Conservation (phyloP, 2,329 filamentous ascomycete species). For the Tolypocladium nubicola region DNA sequence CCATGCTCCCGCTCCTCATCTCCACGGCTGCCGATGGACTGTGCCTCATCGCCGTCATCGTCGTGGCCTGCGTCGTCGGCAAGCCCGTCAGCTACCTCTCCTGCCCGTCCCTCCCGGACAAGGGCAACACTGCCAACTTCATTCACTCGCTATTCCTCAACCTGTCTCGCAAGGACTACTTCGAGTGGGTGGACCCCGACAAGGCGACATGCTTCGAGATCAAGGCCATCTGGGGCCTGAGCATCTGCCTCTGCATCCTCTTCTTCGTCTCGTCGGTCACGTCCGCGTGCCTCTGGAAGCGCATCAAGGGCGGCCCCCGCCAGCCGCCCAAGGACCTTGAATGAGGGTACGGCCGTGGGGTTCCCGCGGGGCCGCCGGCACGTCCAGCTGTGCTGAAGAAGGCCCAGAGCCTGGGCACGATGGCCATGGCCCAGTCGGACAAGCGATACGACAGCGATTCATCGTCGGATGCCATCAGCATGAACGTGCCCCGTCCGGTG, state of each 20-base stretch:
- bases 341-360: constrained; percentile 38
- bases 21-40: constrained; percentile 53
- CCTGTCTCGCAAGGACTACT: constrained; percentile 18
- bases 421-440: constrained; percentile 21
- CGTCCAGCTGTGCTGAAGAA: constrained; percentile 10
- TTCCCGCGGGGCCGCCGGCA: constrained; percentile 9
- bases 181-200: constrained; percentile 39
- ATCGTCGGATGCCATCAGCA: constrained; percentile 18
- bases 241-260: constrained; percentile 65
- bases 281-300: constrained; percentile 51
- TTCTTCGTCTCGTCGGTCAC: constrained; percentile 54
- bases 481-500: constrained; percentile 8
- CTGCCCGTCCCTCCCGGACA: constrained; percentile 44
- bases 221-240: constrained; percentile 79
- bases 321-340: constrained; percentile 36
- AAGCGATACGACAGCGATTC: constrained; percentile 19
- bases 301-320: constrained; percentile 31
- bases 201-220: constrained; percentile 67
- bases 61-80: constrained; percentile 67
- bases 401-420: constrained; percentile 25
- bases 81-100: constrained; percentile 70
- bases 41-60: constrained; percentile 66
- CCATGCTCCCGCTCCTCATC: constrained; percentile 64
- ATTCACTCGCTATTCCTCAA: constrained; percentile 32
- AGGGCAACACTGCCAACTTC: constrained; percentile 32